A percentile compares a stretch with the other conserved stretches of the same genome.
Evolutionary conservation across 345 rosid species (phyloP).

Genomic region (Bretschneidera sinensis): DNA sequence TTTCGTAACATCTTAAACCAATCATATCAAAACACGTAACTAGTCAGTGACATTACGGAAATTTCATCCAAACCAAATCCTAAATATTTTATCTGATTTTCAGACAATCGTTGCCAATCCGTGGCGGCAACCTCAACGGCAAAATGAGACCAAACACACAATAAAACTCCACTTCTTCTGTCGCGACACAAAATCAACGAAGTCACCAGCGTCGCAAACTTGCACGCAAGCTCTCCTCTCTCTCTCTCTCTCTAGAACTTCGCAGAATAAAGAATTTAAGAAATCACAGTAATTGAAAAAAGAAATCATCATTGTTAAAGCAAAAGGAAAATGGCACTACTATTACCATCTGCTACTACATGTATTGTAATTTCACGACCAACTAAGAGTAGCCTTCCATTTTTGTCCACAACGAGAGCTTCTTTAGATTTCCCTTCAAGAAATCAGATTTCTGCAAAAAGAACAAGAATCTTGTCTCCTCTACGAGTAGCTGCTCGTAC

Average conservation of each 20-base stretch:
- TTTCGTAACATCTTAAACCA: too few species aligned
- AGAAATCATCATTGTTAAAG: background rate
- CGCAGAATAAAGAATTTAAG: background rate
- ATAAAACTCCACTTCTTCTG: too few species aligned
- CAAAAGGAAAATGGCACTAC: background rate
- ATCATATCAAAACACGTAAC: too few species aligned
- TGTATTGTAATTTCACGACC: background rate
- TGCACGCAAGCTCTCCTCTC: slow-evolving; percentile 1
- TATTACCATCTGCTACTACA: background rate
- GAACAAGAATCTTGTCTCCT: slow-evolving; percentile 17
- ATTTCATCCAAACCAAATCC: too few species aligned
- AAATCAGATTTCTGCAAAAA: slow-evolving; percentile 2
- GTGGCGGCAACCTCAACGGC: too few species aligned
- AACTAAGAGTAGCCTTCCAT: background rate
- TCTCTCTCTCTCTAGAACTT: background rate
- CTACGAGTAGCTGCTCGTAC: slow-evolving; percentile 62
- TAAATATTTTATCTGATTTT: too few species aligned
- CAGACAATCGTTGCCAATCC: too few species aligned
- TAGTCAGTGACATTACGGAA: too few species aligned
- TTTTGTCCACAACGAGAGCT: background rate
- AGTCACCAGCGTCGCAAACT: background rate
- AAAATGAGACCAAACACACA: too few species aligned
- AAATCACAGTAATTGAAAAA: background rate
- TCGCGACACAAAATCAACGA: too few species aligned
- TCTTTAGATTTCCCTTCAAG: slow-evolving; percentile 14